Evolutionary conservation across 2,329 filamentous ascomycete species (phyloP), one percentile per base, ranked within the genome.

Genomic region (Alternaria solani): DNA sequence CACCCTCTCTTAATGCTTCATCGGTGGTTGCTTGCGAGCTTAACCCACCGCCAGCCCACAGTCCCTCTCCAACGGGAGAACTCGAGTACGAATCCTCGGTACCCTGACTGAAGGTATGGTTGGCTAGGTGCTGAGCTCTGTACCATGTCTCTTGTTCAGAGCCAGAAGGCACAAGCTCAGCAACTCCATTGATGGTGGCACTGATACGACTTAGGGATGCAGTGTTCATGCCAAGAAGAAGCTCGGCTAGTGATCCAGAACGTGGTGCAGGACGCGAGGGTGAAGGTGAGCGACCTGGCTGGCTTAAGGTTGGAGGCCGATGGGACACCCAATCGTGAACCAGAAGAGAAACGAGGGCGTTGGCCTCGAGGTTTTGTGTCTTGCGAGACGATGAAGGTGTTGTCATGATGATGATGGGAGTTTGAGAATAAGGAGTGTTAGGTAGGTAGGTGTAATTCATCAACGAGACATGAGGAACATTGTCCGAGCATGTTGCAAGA

Each of bases 391-490:
- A 87, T 1, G 89, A 88, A 69, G 93, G 93, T 46, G 91, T 96
- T 57, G 95, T 98, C 84, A 98, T 91, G 75, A 98, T 96, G 65
- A 93, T 91, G n/a, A 93, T 79, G 14, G 82, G 82, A 52, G 85
- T 75, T 39, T 87, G 86, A 79, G 88, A 90, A 39, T 88, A 89
- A 16, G 91, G 92, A 12, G 74, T 73, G 6, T 86, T 88, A 39
- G 93, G 91, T 23, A 99, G 90, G 81, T 97, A 98, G 75, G 95
- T 98, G 83, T 98, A 98, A 84, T 96, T 97, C 95, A 99, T 99
- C 66, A 99, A 88, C 38, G 93, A 96, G 67, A 98, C 92, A 78
- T 98, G 93, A 9, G 95, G 95, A 65, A 89, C 84, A 73, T 95
- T 91, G 68, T 91, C 85, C 70, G 88, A 88, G 79, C 91, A 96